Evolutionary conservation across 2,329 filamentous ascomycete species (phyloP).

Genomic region (Parafenestella ontariensis): DNA sequence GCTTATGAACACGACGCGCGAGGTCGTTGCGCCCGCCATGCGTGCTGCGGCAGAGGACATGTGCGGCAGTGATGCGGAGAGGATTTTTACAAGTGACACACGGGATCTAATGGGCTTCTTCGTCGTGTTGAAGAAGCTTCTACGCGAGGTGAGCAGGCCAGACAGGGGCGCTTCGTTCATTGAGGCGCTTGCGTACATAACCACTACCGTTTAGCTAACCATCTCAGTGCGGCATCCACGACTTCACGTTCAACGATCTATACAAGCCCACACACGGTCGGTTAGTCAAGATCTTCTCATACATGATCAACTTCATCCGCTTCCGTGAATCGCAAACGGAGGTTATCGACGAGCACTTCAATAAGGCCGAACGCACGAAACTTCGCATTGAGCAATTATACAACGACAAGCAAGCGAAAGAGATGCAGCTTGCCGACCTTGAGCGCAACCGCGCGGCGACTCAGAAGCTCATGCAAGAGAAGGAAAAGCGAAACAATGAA

Average conservation of each 20-base stretch:
- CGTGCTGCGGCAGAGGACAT: slow-evolving; percentile 87
- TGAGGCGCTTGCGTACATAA: not conserved
- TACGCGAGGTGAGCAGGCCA: slow-evolving; percentile 64
- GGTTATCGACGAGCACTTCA: slow-evolving; percentile 92
- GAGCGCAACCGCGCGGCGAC: slow-evolving; percentile 79
- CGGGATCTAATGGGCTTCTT: slow-evolving; percentile 97
- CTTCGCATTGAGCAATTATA: slow-evolving; percentile 85
- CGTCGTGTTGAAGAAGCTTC: slow-evolving; percentile 76
- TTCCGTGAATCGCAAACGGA: slow-evolving; percentile 92
- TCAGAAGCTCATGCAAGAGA: slow-evolving; percentile 82
- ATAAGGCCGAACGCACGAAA: slow-evolving; percentile 87
- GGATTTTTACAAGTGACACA: slow-evolving; percentile 81
- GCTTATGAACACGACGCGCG: slow-evolving; percentile 89
- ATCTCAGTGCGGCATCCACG: slow-evolving; percentile 80
- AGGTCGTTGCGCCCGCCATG: slow-evolving; percentile 95
- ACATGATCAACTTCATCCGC: slow-evolving; percentile 97
- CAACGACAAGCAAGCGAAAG: slow-evolving; percentile 85
- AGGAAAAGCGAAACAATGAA: slow-evolving; percentile 84
- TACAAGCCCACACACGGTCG: slow-evolving; percentile 90
- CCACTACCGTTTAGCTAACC: slow-evolving; percentile 11
- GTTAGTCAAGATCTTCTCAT: slow-evolving; percentile 93
- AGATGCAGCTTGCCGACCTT: slow-evolving; percentile 80
- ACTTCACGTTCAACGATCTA: slow-evolving; percentile 92
- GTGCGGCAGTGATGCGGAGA: slow-evolving; percentile 80
- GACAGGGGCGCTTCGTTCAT: not conserved